Base-by-base conservation (phyloP, 163 green algal species). In the Scenedesmus sp. region DNA sequence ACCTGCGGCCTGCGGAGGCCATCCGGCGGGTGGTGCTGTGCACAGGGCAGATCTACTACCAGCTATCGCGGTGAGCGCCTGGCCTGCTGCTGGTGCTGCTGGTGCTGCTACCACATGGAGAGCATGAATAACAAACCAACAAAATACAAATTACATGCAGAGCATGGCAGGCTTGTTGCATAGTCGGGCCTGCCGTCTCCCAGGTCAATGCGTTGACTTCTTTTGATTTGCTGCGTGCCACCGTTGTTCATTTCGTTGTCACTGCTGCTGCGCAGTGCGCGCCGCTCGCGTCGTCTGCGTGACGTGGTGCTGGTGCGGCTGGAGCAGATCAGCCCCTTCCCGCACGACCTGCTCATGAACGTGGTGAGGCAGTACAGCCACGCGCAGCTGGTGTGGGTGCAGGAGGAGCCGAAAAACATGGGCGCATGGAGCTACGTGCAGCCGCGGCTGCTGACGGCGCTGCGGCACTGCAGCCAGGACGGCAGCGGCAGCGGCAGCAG, bases 271-370 rank as follows among this genome's bases (percentile, higher is more conserved):
- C 73, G 88, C 85, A 91, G 90, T 77, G 77, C 76, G 46, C 81
- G 90, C 2, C 74, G 85, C 15, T 62, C 77, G 52, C 87, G 79
- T 64, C 76, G 90, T 0, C 23, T 86, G 62, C 90, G 85, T 62
- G 90, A 93, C 77, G 64, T 93, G 56, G 90, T 91, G 85, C 85
- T 93, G 59, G 90, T 93, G 79, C 93, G 97, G 0, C 79, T 98
- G 81, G 97, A 98, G 94, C 96, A 98, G 93, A 94, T 98, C 82
- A 94, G 94, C 16, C 97, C 97, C 34, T 97, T 98, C 92, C 96
- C 96, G 0, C 93, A 97, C 91, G 96, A 98, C 89, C 88, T 95
- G 4, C 74, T 98, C n/a, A 87, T 93, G 66, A 88, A 64, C 18
- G 91, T 94, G 18, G 82, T 94, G 55, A 46, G 62, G 64, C 93